Conservation (phyloP, 352 stramenopile genomes). For the Phytophthora litchii region DNA sequence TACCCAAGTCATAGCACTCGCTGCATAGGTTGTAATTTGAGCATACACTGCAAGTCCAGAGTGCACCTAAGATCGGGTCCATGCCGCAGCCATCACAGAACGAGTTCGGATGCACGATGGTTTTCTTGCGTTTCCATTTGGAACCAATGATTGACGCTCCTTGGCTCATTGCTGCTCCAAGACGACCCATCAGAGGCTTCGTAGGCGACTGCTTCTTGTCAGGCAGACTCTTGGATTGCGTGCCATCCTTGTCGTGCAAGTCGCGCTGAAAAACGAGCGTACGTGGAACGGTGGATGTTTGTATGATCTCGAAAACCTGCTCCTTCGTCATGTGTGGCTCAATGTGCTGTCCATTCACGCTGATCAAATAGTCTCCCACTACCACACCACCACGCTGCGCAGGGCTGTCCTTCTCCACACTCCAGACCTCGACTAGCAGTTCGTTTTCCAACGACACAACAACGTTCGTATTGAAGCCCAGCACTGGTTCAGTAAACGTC, state of each 20-base stretch:
- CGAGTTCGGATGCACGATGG: conserved; percentile 61
- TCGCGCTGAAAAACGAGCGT: conserved; percentile 66
- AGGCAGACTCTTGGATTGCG: conserved; percentile 41
- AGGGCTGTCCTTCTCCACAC: conserved; percentile 60
- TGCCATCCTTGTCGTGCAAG: conserved; percentile 38
- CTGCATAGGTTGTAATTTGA: conserved; percentile 73
- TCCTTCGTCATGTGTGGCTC: conserved; percentile 66
- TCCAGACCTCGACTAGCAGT: conserved; percentile 55
- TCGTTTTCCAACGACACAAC: conserved; percentile 59
- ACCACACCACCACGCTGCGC: conserved; percentile 61
- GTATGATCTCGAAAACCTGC: conserved; percentile 69
- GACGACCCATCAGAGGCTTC: conserved; percentile 51
- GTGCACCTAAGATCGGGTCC: conserved; percentile 61
- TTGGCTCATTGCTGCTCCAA: conserved; percentile 70
- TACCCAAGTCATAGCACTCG: conserved; percentile 74
- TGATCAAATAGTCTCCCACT: conserved; percentile 60
- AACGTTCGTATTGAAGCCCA: conserved; percentile 64
- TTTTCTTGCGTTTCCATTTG: conserved; percentile 74
- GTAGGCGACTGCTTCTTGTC: conserved; percentile 46
- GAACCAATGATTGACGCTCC: conserved; percentile 66
- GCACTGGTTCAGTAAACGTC: conserved; percentile 61
- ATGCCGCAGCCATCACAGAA: conserved; percentile 80
- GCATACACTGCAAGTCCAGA: conserved; percentile 80
- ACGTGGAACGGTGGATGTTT: conserved; percentile 48
- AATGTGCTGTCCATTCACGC: conserved; percentile 66